Conservation (phyloP, 2,329 filamentous ascomycete genomes). For the Colletotrichum kahawae region DNA sequence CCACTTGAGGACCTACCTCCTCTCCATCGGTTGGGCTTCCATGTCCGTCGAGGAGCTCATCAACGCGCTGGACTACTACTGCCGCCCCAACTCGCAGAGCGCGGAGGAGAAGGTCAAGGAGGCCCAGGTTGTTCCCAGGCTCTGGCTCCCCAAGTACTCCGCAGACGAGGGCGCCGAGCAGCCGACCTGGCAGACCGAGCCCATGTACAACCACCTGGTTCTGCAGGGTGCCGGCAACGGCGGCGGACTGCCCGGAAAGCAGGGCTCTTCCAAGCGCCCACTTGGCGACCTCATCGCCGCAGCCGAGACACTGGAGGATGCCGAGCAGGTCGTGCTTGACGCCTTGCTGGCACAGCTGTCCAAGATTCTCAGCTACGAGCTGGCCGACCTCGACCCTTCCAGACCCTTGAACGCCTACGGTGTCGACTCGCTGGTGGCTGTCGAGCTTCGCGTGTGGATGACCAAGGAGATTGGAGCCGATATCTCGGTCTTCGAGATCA, state of each 20-base stretch:
- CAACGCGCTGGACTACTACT: conserved; percentile 1
- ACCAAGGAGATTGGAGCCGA: conserved; percentile 27
- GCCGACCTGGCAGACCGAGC: conserved; percentile 8
- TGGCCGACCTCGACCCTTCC: conserved; percentile 25
- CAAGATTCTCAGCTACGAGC: conserved; percentile 17
- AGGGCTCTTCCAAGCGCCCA: neutral
- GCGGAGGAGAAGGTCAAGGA: neutral
- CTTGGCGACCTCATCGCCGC: neutral
- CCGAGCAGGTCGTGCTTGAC: neutral
- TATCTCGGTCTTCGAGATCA: conserved; percentile 29
- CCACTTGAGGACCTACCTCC: conserved; percentile 23
- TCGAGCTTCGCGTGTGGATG: conserved; percentile 30
- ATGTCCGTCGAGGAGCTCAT: conserved; percentile 8
- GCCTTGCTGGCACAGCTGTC: conserved; percentile 9
- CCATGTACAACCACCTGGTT: conserved; percentile 6
- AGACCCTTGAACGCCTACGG: conserved; percentile 27
- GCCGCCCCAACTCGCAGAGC: neutral
- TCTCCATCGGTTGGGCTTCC: conserved; percentile 6
- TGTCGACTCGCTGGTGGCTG: conserved; percentile 30
- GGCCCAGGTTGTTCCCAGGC: neutral
- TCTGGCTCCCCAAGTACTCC: conserved; percentile 15
- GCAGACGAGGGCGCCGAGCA: conserved; percentile 8
- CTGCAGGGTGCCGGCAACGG: neutral
- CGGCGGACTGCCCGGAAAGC: neutral
- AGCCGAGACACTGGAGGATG: neutral